phyloP scores from a whole-genome alignment of 306 rosid genomes.

The Canavalia gladiata region DNA sequence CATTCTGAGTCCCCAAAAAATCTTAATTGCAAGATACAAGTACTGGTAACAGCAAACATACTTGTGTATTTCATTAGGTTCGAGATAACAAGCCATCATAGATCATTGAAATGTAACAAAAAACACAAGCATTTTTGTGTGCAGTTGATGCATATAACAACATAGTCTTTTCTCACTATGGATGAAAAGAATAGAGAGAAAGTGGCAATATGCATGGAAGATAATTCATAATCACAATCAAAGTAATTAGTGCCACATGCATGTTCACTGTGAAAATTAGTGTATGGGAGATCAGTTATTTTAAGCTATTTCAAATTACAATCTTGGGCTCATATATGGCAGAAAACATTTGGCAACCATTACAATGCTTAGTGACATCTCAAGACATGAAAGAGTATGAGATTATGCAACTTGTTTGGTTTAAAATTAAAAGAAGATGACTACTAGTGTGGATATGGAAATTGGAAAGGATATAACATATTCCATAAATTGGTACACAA shows the following conservation, averaged over 20 bases:
- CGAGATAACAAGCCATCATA: slow-evolving; percentile 15
- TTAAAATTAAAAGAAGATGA: not conserved
- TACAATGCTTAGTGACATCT: not conserved
- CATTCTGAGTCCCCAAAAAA: slow-evolving; percentile 20
- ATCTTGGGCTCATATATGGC: not conserved
- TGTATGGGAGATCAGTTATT: not conserved
- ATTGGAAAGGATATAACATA: not conserved
- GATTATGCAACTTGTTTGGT: not conserved
- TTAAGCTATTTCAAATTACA: not conserved
- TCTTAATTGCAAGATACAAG: slow-evolving; percentile 11
- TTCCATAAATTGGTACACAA: not conserved
- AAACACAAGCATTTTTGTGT: slow-evolving; percentile 14
- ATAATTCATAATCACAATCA: slow-evolving; percentile 5
- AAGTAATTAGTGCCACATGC: slow-evolving; percentile 3
- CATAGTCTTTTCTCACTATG: not conserved
- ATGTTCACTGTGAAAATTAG: not conserved
- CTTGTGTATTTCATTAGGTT: slow-evolving; percentile 8
- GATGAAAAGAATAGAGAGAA: not conserved
- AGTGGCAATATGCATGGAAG: not conserved
- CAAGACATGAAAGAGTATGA: not conserved
- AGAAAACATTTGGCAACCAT: not conserved
- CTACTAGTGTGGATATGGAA: not conserved
- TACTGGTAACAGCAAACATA: not conserved
- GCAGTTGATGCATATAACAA: slow-evolving; percentile 13
- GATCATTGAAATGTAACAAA: slow-evolving; percentile 6